These are phyloP conservation scores for Verticillium nubilum DNA, from an alignment of 2,329 filamentous ascomycete species.

Conservation along the genomic window DNA sequence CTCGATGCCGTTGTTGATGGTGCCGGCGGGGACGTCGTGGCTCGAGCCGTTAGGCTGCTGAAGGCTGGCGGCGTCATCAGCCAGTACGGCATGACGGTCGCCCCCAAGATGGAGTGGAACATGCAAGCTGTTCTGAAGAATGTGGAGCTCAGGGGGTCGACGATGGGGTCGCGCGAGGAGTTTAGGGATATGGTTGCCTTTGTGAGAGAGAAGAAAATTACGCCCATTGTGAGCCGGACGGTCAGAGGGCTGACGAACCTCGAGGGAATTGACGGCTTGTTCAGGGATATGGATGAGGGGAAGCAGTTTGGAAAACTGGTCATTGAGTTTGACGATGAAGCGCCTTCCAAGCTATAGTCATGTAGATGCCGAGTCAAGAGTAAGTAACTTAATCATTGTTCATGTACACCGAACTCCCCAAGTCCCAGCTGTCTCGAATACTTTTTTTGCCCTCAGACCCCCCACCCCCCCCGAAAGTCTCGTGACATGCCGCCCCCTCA, in stretches of 20 bases:
- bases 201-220: slow-evolving; percentile 66
- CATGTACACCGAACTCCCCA: neutral
- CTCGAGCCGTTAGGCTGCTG: slow-evolving; percentile 60
- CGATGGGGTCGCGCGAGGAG: slow-evolving; percentile 87
- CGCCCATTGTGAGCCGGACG: slow-evolving; percentile 70
- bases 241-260: slow-evolving; percentile 70
- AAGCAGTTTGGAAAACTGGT: slow-evolving; percentile 92
- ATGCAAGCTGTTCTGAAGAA: slow-evolving; percentile 85
- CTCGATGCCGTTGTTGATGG: slow-evolving; percentile 87
- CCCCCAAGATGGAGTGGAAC: slow-evolving; percentile 78
- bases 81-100: slow-evolving; percentile 85
- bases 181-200: slow-evolving; percentile 89
- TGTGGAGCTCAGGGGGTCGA: slow-evolving; percentile 77
- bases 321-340: slow-evolving; percentile 56
- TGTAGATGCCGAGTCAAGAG: neutral
- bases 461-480: no score
- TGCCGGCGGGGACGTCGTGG: slow-evolving; percentile 80
- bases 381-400: neutral
- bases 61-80: slow-evolving; percentile 81
- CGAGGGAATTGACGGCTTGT: slow-evolving; percentile 73
- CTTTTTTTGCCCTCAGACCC: neutral
- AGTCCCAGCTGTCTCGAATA: neutral
- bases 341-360: slow-evolving; percentile 33
- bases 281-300: slow-evolving; percentile 81
- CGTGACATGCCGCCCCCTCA: neutral